A percentile compares a stretch with the other conserved stretches of the same genome.
Conservation (phyloP, 1,139 yeast genomes). For the Lodderomyces elongisporus region DNA sequence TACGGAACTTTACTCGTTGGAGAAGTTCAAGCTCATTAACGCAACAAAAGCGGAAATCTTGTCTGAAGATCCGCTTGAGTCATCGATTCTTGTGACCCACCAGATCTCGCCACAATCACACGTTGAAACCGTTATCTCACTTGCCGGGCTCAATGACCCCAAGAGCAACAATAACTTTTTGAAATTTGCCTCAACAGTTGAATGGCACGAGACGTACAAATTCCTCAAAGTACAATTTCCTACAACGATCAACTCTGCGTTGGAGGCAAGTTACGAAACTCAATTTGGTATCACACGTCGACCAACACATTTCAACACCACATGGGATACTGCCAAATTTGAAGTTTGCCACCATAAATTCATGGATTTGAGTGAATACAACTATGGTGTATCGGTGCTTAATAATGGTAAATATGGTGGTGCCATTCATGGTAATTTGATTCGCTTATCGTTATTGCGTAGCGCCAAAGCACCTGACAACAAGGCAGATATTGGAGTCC, state of each 20-base stretch:
- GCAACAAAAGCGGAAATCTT: slow-evolving; percentile 46
- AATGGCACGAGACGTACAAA: slow-evolving; percentile 85
- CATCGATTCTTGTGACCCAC: slow-evolving; percentile 59
- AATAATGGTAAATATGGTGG: slow-evolving; percentile 91
- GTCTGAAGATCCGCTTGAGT: slow-evolving; percentile 52
- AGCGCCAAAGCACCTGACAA: slow-evolving; percentile 91
- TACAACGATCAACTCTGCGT: slow-evolving; percentile 69
- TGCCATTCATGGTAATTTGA: slow-evolving; percentile 81
- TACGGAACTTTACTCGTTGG: slow-evolving; percentile 81
- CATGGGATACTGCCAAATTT: slow-evolving; percentile 95
- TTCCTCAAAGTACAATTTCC: slow-evolving; percentile 95
- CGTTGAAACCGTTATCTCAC: slow-evolving; percentile 65
- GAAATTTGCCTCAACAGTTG: slow-evolving; percentile 61
- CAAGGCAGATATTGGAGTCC: slow-evolving; percentile 89
- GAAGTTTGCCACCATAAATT: slow-evolving; percentile 94
- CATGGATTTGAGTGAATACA: slow-evolving; percentile 82
- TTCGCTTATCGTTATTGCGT: slow-evolving; percentile 76
- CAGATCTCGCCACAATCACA: slow-evolving; percentile 51
- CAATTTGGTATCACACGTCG: slow-evolving; percentile 88
- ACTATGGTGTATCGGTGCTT: slow-evolving; percentile 82
- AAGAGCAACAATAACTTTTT: slow-evolving; percentile 34
- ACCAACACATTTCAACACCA: slow-evolving; percentile 90
- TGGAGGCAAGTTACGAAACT: slow-evolving; percentile 77
- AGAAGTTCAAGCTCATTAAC: slow-evolving; percentile 51
- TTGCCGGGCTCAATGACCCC: slow-evolving; percentile 46